Base-by-base conservation (phyloP, 768 basidiomycete genomes). In the Russula olivacea region DNA sequence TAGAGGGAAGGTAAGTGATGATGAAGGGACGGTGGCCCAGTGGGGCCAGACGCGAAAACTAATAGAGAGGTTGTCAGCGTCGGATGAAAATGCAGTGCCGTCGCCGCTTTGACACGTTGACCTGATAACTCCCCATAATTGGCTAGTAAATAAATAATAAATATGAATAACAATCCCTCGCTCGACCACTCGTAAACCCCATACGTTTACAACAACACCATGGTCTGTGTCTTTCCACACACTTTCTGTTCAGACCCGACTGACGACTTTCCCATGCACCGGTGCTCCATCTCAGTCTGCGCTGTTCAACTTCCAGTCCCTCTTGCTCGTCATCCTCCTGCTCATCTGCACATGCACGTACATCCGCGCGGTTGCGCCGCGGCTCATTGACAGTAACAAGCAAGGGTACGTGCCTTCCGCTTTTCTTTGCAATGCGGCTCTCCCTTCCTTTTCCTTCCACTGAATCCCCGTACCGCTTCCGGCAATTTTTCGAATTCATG, bases 341-440 rank as follows among this genome's bases (percentile, higher is more conserved):
- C 80, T 91, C 73, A 93, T 98, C 63, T 99, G 97, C 78, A 98
- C 97, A 61, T 98, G 92, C 78, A 94, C 96, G 4, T 99, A 98
- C 74, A 82, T 95, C 15, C 86, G 97, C 50, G 87, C 91, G 0
- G 87, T 95, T 17, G 87, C 91, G 3, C 97, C 97, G 12, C 82
- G 91, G 28, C 78, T 98, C 5, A 81, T 98, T 14, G 97, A 99
- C 74, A 80, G 89, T 67, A 98, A 98, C 74, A 93, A 94, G 76
- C 82, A 93, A 75, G 96, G 97, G 96, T 96, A 69, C 57, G 73
- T 70, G n/a, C 11, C 0, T n/a, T 15, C 38, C n/a, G 19, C n/a
- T 56, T 19, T 23, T 25, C n/a, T 4, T 38, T 19, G 9, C 43
- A 21, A 45, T 45, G 43, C 19, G 10, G n/a, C 34, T 11, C 48